Base-by-base conservation (phyloP, 116 monocot species). In the Thalassia testudinum region DNA sequence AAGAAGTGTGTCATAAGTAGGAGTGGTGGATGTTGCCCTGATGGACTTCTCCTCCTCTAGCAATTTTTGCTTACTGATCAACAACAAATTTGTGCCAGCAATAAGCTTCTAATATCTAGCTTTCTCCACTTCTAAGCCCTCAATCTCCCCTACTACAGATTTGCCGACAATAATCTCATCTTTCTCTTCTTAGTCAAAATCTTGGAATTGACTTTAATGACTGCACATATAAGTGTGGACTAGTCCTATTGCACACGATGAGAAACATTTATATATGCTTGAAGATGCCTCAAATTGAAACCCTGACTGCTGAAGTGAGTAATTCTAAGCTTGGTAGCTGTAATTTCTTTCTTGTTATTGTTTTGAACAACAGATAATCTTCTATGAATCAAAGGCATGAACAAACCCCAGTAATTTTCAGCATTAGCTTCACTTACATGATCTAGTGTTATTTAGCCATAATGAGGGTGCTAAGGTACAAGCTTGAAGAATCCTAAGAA, bases 401-500 rank as follows among this genome's bases (percentile, higher is more conserved):
- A 57, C 40, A 57, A 7, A 26, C 40, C 57, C 57, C 57, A 57
- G 57, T 57, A 57, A 23, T 38, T 57, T 38, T 57, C 57, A 13
- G 57, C 57, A 57, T 57, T 57, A 7, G 57, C 26, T 7, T 5
- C 25, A 1, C 24, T 57, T 24, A 43, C 57, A 0, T 57, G 37
- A 12, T 57, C 42, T 23, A 43, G 24, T 13, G 57, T 40, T 57
- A 38, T 57, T 57, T 57, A 37, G 6, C 34, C 57, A 17, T 43
- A 57, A 57, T 57, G 57, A 23, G 57, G 57, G 42, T 57, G 40
- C 24, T 57, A 38, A 13, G 57, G 57, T 12, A 57, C 42, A 22
- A 18, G 22, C 26, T 42, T 57, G 40, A 57, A 57, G 57, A 57
- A 57, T 24, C 13, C 24, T 24, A 38, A 38, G 15, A 40, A 57